Evolutionary conservation across 1,284 basidiomycete species (phyloP), one percentile per base, ranked within the genome.

Genomic region (Wolfiporia cocos): DNA sequence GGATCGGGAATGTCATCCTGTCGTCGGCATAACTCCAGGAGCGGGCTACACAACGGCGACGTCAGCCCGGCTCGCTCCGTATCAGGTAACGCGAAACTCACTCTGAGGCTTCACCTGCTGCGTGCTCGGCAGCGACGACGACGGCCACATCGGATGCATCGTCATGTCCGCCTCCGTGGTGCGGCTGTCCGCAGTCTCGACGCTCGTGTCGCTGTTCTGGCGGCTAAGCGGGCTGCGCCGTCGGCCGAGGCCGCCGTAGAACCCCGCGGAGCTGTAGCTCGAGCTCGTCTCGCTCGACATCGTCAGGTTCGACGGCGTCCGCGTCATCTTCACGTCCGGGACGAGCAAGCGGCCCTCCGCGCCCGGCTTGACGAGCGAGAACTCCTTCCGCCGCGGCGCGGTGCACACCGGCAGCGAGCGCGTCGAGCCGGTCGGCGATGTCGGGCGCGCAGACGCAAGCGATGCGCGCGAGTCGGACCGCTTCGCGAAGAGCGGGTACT

Each of bases 21-120:
- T 80, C 76, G 49, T 83, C 81, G 12, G 52, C 47, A 52, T 83
- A 84, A 2, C 80, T 83, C 80, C 78, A 81, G 1, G 81, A 77
- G 15, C 78, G 78, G 11, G 66, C 82, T 78, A 38, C 17, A n/a
- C 36, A 23, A 35, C 11, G 44, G 44, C 37, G 36, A 10, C 17
- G 38, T 54, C 24, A 56, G 47, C 44, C 11, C 10, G 6, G 32
- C 32, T 12, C 4, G 11, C 17, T 28, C 42, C 24, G 47, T 32
- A 32, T 26, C 10, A 18, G 2, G 18, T 14, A 14, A 31, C 36
- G 29, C 6, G 19, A 5, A 28, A 55, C 65, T 48, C 47, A 64
- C 68, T 62, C 46, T 63, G 58, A 4, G 43, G 39, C 40, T 37
- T 40, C 52, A 20, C 49, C 50, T 42, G 58, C 56, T 55, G 45